phyloP scores from a whole-genome alignment of 148 eudicot species.

The Pouteria glomerata region DNA sequence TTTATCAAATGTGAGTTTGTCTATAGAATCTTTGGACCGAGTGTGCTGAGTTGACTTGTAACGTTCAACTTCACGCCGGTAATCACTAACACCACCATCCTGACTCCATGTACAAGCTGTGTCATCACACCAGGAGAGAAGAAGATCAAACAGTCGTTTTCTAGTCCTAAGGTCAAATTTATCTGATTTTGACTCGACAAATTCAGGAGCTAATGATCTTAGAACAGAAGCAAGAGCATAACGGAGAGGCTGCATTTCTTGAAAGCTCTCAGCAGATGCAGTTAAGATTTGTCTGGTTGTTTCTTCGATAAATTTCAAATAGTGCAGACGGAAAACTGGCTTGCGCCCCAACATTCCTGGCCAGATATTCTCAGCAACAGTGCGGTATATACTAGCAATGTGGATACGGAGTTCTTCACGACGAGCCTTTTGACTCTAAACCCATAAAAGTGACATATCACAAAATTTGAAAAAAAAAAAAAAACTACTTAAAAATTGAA shows the following conservation, averaged over 20 bases:
- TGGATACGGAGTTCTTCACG: constrained; percentile 92
- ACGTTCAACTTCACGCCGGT: constrained; percentile 95
- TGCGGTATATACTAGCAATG: constrained; percentile 84
- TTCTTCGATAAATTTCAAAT: constrained; percentile 88
- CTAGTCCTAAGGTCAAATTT: constrained; percentile 85
- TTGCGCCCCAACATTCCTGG: constrained; percentile 92
- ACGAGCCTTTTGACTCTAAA: constrained; percentile 92
- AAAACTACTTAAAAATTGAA: neutral
- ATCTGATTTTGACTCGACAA: constrained; percentile 95
- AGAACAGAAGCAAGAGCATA: constrained; percentile 90
- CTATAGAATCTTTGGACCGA: constrained; percentile 94
- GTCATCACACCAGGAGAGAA: constrained; percentile 93
- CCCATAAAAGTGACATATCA: constrained; percentile 5
- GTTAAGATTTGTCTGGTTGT: constrained; percentile 67
- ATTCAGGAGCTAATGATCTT: constrained; percentile 93
- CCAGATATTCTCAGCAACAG: constrained; percentile 95
- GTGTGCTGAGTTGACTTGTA: constrained; percentile 87
- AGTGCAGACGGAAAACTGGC: constrained; percentile 92
- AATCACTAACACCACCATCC: constrained; percentile 83
- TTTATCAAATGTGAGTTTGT: constrained; percentile 89
- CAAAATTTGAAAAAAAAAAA: neutral
- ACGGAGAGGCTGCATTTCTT: constrained; percentile 91
- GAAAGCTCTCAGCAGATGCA: constrained; percentile 70
- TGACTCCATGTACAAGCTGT: constrained; percentile 75
- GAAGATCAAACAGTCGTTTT: constrained; percentile 89